Base-by-base conservation (phyloP, 1,284 basidiomycete genomes). In the Ceratobasidium sp. region DNA sequence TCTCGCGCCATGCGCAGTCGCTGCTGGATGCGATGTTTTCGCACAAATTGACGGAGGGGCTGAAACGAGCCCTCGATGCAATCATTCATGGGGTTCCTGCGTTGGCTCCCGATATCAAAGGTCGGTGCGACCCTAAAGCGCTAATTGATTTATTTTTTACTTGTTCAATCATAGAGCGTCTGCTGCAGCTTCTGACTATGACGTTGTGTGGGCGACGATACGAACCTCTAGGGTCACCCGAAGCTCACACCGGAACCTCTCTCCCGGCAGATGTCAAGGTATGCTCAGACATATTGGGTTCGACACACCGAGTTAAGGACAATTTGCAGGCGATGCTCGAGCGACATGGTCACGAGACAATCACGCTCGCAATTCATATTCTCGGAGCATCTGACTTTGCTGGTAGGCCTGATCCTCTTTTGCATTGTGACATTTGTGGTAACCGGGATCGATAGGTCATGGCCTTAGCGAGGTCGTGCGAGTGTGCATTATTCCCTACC, bases 1-100 rank as follows among this genome's bases (percentile, higher is more conserved):
- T 69, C 43, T 51, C 65, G 19, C 51, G 65, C 3, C 65, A 69
- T 49, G 65, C 65, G 9, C 51, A 54, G 22, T 27, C 31, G 43
- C 56, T 69, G 53, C 31, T 69, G 29, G 65, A 69, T 24, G 65
- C 34, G 34, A 69, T 69, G 65, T 69, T 69, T 46, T 41, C 65
- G 63, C 65, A 69, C 39, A 37, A 31, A n/a, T 43, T 69, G 65
- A 69, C 65, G 1, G 65, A 69, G 29, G 65, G 65, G 37, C 19
- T 69, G 37, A 69, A 69, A 29, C 51, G 65, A 2, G 65, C 65
- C 6, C 34, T 69, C 34, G 65, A 69, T 19, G 65, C 65, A 34
- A 69, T 69, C 8, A 69, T 69, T 43, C 65, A 58, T 46, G 48
- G 51, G 22, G 49, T 51, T 37, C 41, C 53, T 5, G 53, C 51